Conservation (phyloP, 2,329 filamentous ascomycete genomes). For the Trichoderma sp. region DNA sequence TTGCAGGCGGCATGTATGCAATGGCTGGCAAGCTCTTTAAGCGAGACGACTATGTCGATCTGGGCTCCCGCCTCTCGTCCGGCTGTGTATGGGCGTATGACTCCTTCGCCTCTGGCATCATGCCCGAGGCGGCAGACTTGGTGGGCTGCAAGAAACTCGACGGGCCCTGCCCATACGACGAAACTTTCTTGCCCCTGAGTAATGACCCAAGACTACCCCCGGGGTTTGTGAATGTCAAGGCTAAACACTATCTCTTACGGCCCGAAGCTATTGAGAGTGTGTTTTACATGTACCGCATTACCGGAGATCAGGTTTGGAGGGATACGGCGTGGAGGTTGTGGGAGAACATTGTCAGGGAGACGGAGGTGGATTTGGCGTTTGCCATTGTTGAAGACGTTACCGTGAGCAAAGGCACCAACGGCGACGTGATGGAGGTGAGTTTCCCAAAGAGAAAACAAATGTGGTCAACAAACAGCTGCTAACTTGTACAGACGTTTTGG, state of each 20-base stretch:
- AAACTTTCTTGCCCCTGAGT: conserved; percentile 24
- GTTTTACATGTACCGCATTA: conserved; percentile 51
- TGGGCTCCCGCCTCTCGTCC: conserved; percentile 47
- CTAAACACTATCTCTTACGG: conserved; percentile 43
- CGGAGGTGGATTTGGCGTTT: conserved; percentile 44
- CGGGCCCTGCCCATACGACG: conserved; percentile 37
- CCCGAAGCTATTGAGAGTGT: conserved; percentile 53
- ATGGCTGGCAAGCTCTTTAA: conserved; percentile 62
- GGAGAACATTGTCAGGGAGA: conserved; percentile 40
- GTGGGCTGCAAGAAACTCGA: conserved; percentile 36
- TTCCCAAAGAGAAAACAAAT: background rate
- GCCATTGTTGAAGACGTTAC: conserved; percentile 41
- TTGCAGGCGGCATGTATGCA: conserved; percentile 67
- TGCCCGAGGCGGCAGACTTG: conserved; percentile 49
- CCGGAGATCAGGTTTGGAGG: conserved; percentile 43
- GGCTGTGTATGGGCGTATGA: conserved; percentile 56
- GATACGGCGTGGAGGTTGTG: conserved; percentile 51
- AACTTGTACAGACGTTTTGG: conserved; percentile 58
- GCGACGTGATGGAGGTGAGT: conserved; percentile 62
- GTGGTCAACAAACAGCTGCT: background rate
- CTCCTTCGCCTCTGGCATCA: conserved; percentile 48
- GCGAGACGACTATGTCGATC: conserved; percentile 43
- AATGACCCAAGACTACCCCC: conserved; percentile 35
- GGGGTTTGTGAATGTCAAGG: conserved; percentile 57
- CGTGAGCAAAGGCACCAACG: conserved; percentile 31